These are phyloP conservation scores for Calonectria pseudoreteaudii DNA, from an alignment of 2,329 filamentous ascomycete genomes.

Conservation along the genomic window DNA sequence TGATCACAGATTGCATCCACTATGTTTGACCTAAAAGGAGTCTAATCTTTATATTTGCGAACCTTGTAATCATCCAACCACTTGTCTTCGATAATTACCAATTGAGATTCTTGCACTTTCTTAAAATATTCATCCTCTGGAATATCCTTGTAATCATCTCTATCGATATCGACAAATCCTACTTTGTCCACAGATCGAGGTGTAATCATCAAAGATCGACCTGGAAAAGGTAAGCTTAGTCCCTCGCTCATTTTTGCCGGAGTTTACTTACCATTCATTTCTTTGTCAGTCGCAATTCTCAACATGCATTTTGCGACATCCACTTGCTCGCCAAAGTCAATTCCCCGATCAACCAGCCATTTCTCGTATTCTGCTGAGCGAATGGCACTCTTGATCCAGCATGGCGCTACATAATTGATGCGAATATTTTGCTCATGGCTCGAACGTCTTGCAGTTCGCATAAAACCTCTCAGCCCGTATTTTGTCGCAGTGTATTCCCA, in stretches of 20 bases:
- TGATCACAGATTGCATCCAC: no score
- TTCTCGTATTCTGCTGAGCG: conserved; percentile 54
- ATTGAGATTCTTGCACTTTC: conserved; percentile 27
- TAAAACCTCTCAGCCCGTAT: conserved; percentile 30
- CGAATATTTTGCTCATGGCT: conserved; percentile 54
- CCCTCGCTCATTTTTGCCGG: rapidly evolving
- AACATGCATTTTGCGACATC: conserved; percentile 50
- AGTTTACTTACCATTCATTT: conserved; percentile 40
- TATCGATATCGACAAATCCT: conserved; percentile 35
- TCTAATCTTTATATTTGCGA: conserved; percentile 29
- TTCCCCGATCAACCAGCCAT: conserved; percentile 51
- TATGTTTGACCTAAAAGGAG: no score
- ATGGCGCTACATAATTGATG: conserved; percentile 60
- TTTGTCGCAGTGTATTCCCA: conserved; percentile 40
- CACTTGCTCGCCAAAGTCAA: conserved; percentile 53
- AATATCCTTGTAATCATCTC: conserved; percentile 35
- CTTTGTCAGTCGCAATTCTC: conserved; percentile 46
- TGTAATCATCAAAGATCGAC: conserved; percentile 36
- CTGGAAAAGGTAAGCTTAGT: conserved; percentile 3
- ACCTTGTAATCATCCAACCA: conserved; percentile 36
- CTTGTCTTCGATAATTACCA: conserved; percentile 35
- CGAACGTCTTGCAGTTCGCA: conserved; percentile 31
- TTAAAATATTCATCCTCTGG: conserved; percentile 33
- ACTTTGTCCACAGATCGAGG: conserved; percentile 32
- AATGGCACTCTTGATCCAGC: conserved; percentile 53